phyloP scores from a whole-genome alignment of 352 stramenopile genomes.

The Phytophthora fragariae region DNA sequence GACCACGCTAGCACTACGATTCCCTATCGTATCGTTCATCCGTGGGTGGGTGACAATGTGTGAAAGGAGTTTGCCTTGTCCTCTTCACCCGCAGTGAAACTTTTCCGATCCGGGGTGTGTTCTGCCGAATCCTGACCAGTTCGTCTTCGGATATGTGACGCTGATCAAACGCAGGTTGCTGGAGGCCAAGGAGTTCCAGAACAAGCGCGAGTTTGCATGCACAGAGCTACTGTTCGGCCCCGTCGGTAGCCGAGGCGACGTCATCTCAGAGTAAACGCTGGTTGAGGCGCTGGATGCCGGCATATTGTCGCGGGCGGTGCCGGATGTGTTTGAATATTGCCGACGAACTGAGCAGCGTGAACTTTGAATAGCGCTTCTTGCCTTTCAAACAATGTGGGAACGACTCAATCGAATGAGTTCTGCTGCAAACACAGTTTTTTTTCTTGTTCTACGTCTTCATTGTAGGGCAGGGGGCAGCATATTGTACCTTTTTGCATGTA shows the following conservation, averaged over 20 bases:
- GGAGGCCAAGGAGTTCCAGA: conserved; percentile 48
- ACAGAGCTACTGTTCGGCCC: conserved; percentile 51
- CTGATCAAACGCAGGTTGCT: conserved; percentile 63
- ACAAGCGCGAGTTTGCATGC: conserved; percentile 41
- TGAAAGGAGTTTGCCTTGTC: conserved; percentile 21
- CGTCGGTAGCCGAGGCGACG: conserved; percentile 67
- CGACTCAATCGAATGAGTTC: neutral
- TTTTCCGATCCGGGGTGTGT: conserved; percentile 34
- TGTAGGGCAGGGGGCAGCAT: neutral
- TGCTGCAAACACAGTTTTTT: neutral
- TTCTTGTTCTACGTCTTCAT: neutral
- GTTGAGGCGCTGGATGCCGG: conserved; percentile 61
- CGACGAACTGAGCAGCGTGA: no score
- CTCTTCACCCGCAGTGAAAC: conserved; percentile 18
- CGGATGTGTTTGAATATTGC: conserved; percentile 46
- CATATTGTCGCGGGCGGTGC: conserved; percentile 53
- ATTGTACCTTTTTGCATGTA: no score
- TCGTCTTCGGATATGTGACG: conserved; percentile 56
- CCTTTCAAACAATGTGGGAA: neutral
- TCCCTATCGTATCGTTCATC: conserved; percentile 37
- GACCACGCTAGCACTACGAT: conserved; percentile 13
- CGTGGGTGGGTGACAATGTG: conserved; percentile 23
- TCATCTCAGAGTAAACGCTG: conserved; percentile 63
- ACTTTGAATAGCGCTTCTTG: neutral
- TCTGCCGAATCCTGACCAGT: conserved; percentile 34